Conservation (phyloP, 495 filamentous ascomycete species). For the Xeromyces bisporus region DNA sequence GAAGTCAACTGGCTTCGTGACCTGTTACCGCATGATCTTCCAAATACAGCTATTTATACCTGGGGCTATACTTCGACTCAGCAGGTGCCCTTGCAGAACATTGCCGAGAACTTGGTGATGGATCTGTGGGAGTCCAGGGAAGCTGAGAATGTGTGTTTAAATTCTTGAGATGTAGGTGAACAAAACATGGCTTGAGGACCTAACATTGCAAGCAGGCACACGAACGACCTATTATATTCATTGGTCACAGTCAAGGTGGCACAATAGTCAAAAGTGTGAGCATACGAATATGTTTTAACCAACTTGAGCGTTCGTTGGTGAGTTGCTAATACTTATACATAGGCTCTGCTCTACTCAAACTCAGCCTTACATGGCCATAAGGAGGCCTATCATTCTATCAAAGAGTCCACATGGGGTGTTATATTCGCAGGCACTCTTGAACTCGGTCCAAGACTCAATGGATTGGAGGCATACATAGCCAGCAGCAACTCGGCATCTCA, state of each 20-base stretch:
- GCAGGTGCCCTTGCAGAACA: slow-evolving; percentile 10
- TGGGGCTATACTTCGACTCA: slow-evolving; percentile 32
- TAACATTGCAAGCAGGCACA: slow-evolving; percentile 4
- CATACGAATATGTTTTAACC: neutral
- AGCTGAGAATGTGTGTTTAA: slow-evolving; percentile 9
- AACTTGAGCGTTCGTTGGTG: no score
- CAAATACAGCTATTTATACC: slow-evolving; percentile 27
- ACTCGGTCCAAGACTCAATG: slow-evolving; percentile 2
- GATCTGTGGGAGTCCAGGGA: slow-evolving; percentile 14
- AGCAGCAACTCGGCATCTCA: slow-evolving; percentile 1
- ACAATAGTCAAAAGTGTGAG: slow-evolving; percentile 17
- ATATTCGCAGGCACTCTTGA: slow-evolving; percentile 5
- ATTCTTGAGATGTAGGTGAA: no score
- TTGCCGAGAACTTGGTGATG: slow-evolving; percentile 14
- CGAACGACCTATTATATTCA: slow-evolving; percentile 16
- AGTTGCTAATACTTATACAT: neutral
- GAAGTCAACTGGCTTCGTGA: slow-evolving; percentile 31
- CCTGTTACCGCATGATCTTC: slow-evolving; percentile 27
- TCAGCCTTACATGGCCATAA: neutral
- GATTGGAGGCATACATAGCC: slow-evolving; percentile 2
- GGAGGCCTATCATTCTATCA: slow-evolving; percentile 1
- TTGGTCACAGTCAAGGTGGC: slow-evolving; percentile 19
- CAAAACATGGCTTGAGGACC: no score
- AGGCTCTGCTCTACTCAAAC: slow-evolving; percentile 9
- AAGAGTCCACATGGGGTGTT: slow-evolving; percentile 1